Percentiles rank a stretch among this genome's conserved stretches.
Conservation (phyloP, 2,329 filamentous ascomycete genomes). For the Penicillium sp. region DNA sequence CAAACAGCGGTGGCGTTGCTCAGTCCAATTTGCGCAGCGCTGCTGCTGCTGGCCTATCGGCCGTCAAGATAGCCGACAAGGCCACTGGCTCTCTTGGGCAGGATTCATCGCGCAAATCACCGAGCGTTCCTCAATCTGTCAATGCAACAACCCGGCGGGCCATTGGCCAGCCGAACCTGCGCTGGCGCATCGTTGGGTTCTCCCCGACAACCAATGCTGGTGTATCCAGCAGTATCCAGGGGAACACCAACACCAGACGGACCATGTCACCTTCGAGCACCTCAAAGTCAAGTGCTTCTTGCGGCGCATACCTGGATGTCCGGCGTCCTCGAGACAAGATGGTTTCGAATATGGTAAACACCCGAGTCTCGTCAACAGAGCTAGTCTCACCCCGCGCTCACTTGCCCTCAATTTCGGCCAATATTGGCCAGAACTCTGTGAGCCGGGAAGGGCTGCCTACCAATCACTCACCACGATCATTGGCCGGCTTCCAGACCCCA, state of each 20-base stretch:
- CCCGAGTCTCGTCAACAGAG: not conserved
- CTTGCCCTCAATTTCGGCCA: not conserved
- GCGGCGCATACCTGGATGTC: conserved; percentile 6
- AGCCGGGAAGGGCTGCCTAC: not conserved
- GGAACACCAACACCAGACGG: conserved; percentile 5
- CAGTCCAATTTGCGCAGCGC: not conserved
- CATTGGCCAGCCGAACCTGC: conserved; percentile 8
- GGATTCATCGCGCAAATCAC: not conserved
- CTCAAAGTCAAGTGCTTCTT: not conserved
- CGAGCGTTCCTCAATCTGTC: not conserved
- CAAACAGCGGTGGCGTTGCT: not conserved
- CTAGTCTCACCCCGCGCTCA: not conserved
- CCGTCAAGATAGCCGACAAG: not conserved
- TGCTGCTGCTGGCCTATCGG: not conserved
- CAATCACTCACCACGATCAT: not conserved
- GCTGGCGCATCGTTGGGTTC: conserved; percentile 12
- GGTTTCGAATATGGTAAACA: not conserved
- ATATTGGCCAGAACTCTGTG: not conserved
- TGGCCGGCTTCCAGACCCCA: not conserved
- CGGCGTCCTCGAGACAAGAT: conserved; percentile 3
- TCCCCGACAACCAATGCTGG: not conserved
- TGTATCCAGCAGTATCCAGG: not conserved
- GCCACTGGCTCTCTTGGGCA: not conserved
- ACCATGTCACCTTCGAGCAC: not conserved
- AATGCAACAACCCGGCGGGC: not conserved